Conservation (phyloP, 2,329 filamentous ascomycete species). For the Scopulariopsis brevicaulis region DNA sequence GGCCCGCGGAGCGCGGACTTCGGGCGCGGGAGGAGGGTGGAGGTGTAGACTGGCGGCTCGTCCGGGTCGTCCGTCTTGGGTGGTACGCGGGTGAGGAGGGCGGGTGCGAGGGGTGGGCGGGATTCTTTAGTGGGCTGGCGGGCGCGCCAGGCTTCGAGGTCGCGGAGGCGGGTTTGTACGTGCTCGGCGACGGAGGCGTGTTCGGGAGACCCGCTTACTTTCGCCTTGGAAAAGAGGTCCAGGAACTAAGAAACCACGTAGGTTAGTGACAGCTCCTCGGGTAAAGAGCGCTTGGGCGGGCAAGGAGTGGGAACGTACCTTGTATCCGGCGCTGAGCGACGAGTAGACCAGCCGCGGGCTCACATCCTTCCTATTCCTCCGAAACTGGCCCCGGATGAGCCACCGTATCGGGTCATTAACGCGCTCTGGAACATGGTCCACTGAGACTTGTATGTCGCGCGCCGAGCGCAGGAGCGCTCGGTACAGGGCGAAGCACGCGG, state of each 20-base stretch:
- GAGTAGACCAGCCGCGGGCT: conserved; percentile 49
- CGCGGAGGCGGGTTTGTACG: neutral
- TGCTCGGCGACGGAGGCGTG: conserved; percentile 24
- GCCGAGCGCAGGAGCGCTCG: conserved; percentile 54
- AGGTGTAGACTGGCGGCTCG: conserved; percentile 34
- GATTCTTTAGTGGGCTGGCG: conserved; percentile 14
- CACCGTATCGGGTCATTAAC: conserved; percentile 39
- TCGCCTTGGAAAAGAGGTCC: conserved; percentile 24
- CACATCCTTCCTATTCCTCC: conserved; percentile 42
- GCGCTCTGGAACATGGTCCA: neutral
- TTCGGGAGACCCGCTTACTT: conserved; percentile 23
- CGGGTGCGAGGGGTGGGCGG: neutral
- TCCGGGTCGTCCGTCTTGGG: conserved; percentile 8
- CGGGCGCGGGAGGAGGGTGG: conserved; percentile 34
- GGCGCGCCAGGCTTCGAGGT: conserved; percentile 8
- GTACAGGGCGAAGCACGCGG: conserved; percentile 58
- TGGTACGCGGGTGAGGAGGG: conserved; percentile 21
- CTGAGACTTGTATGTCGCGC: conserved; percentile 36
- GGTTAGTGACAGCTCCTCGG: neutral
- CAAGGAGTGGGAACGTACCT: conserved; percentile 23
- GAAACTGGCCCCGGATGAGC: conserved; percentile 51
- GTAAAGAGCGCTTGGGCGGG: neutral
- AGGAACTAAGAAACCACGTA: conserved; percentile 22
- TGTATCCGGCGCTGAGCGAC: conserved; percentile 58
- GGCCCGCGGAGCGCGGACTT: conserved; percentile 28